A percentile compares a stretch with the other conserved stretches of the same genome.
phyloP scores from a whole-genome alignment of 306 rosid species.

The Quercus berberidifolia region DNA sequence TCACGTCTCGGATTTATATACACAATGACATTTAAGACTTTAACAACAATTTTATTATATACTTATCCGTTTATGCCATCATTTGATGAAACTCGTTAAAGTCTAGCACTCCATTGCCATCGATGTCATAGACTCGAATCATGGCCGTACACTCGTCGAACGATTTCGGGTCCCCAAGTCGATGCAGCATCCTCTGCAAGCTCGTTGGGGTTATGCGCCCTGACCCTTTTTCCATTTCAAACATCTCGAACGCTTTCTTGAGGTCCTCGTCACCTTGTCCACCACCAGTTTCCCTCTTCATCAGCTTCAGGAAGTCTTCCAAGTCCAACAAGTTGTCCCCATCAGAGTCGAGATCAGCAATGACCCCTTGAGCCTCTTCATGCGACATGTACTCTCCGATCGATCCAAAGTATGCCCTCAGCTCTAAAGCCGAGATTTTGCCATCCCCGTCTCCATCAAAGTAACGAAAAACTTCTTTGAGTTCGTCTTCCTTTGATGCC shows the following conservation, averaged over 20 bases:
- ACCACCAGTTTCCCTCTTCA: constrained; percentile 29
- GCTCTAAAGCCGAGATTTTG: constrained; percentile 55
- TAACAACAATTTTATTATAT: no score
- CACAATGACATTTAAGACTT: no score
- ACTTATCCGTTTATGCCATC: constrained; percentile 38
- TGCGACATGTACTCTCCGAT: constrained; percentile 58
- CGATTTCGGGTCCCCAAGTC: constrained; percentile 63
- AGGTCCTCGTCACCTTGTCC: constrained; percentile 38
- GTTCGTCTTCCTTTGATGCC: constrained; percentile 28
- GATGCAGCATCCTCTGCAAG: constrained; percentile 61
- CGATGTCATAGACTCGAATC: constrained; percentile 59
- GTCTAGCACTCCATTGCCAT: constrained; percentile 70
- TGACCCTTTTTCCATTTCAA: constrained; percentile 54
- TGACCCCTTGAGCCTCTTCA: constrained; percentile 56
- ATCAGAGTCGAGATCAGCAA: constrained; percentile 53
- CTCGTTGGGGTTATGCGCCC: constrained; percentile 59
- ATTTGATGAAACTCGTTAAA: constrained; percentile 68
- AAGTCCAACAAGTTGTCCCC: constrained; percentile 51
- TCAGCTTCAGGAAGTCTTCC: constrained; percentile 48
- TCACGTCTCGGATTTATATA: no score
- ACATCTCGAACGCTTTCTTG: constrained; percentile 71
- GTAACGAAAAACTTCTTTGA: constrained; percentile 44
- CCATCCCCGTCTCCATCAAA: constrained; percentile 65
- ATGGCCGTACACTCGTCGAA: constrained; percentile 59
- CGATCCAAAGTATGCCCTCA: constrained; percentile 61